Base-by-base conservation (phyloP, 2,329 filamentous ascomycete genomes). In the Ophiocordyceps camponoti-saundersi region DNA sequence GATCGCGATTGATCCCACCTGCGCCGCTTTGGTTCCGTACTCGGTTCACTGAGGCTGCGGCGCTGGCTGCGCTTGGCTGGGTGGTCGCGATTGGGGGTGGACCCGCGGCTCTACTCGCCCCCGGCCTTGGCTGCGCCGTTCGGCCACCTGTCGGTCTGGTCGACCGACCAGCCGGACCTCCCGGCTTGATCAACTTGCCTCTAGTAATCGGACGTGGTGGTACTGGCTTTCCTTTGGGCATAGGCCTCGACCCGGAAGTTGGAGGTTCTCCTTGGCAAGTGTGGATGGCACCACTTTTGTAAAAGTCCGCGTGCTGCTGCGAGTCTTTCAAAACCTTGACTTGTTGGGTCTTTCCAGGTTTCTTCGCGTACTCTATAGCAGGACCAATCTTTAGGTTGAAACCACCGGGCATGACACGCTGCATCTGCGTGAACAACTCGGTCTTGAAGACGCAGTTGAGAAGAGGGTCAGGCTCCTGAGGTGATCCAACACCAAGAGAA, bases 391-490 rank as follows among this genome's bases (percentile, higher is more conserved):
- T 87, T 44, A 98, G 66, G 59, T 80, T 87, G 59, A 94, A 76
- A 11, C 85, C 80, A 10, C 84, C 86, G 3, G 84, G 80, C 64
- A 93, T 84, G 46, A 80, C 79, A 45, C 78, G 80, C 59, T 82
- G 79, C 67, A 98, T 80, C 52, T 95, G 89, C 0, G 90, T 93
- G 59, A 96, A 94, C 64, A 98, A 81, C 59, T 98, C 92, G 0
- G 92, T 98, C 70, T 98, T 98, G 64, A 98, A 80, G 20, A 95
- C 69, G 59, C 92, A 98, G 65, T 82, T 94, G 57, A 98, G 65
- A 21, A 98, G 72, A n/a, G 92, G 88, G 62, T 98, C 92, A 0
- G 92, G 74, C 61, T 96, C 90, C 59, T 94, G 87, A 10, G 82
- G 81, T 30, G 89, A 89, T n/a, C 85, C 87, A 42, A 93, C 75